Evolutionary conservation across 352 stramenopile species (phyloP).

Genomic region (Phytophthora fragariaefolia): DNA sequence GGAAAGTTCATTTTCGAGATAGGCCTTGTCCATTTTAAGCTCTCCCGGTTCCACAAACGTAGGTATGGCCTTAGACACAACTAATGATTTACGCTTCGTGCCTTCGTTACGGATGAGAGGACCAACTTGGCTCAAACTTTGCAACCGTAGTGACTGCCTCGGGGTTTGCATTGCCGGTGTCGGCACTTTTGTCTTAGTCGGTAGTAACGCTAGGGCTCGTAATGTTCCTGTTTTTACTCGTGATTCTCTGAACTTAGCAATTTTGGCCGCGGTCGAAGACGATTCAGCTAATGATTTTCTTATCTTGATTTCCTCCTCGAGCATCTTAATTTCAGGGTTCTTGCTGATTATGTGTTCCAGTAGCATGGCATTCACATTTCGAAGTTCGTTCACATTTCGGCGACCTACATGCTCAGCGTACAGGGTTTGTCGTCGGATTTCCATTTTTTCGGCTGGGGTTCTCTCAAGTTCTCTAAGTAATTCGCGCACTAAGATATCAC

Average conservation of each 20-base stretch:
- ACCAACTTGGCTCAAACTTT: conserved; percentile 58
- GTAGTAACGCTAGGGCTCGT: conserved; percentile 5
- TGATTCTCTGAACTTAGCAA: conserved; percentile 12
- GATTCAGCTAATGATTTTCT: conserved; percentile 9
- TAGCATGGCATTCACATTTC: conserved; percentile 57
- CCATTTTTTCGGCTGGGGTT: conserved; percentile 47
- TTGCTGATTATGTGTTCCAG: conserved; percentile 76
- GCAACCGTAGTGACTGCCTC: conserved; percentile 38
- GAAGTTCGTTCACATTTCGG: conserved; percentile 54
- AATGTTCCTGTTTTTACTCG: conserved; percentile 13
- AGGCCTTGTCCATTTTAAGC: conserved; percentile 64
- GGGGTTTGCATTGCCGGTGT: not conserved
- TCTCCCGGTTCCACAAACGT: conserved; percentile 52
- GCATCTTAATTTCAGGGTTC: conserved; percentile 57
- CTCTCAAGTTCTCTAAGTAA: conserved; percentile 60
- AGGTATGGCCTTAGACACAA: conserved; percentile 16
- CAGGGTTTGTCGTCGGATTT: conserved; percentile 46
- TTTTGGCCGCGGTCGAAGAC: not conserved
- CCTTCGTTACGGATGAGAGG: conserved; percentile 46
- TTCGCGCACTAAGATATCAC: conserved; percentile 42
- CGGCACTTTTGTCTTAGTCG: conserved; percentile 6
- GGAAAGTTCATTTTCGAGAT: conserved; percentile 63
- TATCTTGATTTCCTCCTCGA: conserved; percentile 35
- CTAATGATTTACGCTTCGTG: conserved; percentile 34
- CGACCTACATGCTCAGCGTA: conserved; percentile 60